Percentiles rank a stretch among this genome's conserved stretches.
These are phyloP conservation scores for Tricholoma sp. DNA, from an alignment of 768 basidiomycete species.

Conservation along the genomic window DNA sequence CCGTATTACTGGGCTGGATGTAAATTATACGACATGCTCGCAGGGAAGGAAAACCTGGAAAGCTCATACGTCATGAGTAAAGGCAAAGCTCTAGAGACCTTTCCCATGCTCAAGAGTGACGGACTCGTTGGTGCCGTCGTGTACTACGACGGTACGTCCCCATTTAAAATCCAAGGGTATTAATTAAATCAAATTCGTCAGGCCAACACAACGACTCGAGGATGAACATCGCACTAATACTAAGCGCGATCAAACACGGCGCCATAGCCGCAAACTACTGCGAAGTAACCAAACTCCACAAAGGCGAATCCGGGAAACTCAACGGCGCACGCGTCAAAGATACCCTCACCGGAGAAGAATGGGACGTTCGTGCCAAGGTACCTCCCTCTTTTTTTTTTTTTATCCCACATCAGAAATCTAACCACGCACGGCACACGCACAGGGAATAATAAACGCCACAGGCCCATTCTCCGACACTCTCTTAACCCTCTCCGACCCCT, in stretches of 20 bases:
- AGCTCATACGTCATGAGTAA: conserved; percentile 92
- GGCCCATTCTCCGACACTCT: conserved; percentile 90
- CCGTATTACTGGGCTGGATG: conserved; percentile 95
- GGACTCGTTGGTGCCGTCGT: conserved; percentile 93
- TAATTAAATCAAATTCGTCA: too few species aligned
- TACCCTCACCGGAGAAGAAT: conserved; percentile 77
- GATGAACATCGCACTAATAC: conserved; percentile 94
- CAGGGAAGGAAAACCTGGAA: conserved; percentile 97
- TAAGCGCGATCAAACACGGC: conserved; percentile 92
- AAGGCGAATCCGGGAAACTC: conserved; percentile 56
- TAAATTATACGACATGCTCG: conserved; percentile 94
- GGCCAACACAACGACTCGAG: conserved; percentile 98
- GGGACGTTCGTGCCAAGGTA: conserved; percentile 77
- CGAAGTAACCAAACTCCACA: conserved; percentile 76
- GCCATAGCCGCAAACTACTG: conserved; percentile 87
- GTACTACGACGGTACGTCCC: conserved; percentile 83
- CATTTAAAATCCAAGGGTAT: too few species aligned
- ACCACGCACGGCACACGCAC: too few species aligned
- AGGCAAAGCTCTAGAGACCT: conserved; percentile 88
- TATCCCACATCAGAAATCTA: too few species aligned
- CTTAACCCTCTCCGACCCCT: conserved; percentile 72
- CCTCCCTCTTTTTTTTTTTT: too few species aligned
- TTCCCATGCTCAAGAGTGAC: conserved; percentile 93
- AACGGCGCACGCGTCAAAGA: conserved; percentile 76
- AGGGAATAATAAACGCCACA: conserved; percentile 96